phyloP scores from a whole-genome alignment of 23 red algal genomes.

The Gracilaria gracilis region DNA sequence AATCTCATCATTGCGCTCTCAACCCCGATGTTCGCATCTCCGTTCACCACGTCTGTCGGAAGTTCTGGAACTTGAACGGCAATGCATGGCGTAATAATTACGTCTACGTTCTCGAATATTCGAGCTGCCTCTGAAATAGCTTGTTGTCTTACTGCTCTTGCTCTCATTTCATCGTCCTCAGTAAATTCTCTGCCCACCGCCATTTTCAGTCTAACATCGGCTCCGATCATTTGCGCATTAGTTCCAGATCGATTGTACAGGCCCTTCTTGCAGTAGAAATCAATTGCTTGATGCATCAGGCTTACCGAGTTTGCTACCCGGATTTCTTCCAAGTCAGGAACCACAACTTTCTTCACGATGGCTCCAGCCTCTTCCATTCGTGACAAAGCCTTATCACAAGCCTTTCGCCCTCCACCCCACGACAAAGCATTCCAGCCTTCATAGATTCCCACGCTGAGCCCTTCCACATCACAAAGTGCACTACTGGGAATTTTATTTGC shows the following conservation, averaged over 20 bases:
- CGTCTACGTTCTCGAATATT: conserved; percentile 8
- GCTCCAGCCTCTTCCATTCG: not conserved
- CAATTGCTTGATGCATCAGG: not conserved
- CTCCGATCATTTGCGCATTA: conserved; percentile 6
- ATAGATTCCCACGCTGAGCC: conserved; percentile 7
- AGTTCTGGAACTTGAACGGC: conserved; percentile 3
- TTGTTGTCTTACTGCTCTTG: not conserved
- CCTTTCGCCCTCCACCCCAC: conserved; percentile 8
- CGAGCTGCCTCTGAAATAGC: conserved; percentile 14
- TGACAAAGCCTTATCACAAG: not conserved
- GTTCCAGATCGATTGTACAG: conserved; percentile 12
- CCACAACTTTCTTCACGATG: not conserved
- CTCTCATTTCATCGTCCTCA: conserved; percentile 18
- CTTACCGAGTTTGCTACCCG: conserved; percentile 7
- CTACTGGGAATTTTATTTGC: not conserved
- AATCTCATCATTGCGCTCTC: conserved; percentile 48
- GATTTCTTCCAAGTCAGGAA: conserved; percentile 18
- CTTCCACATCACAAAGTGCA: not conserved
- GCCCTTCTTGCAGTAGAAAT: not conserved
- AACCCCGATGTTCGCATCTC: conserved; percentile 12
- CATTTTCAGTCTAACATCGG: conserved; percentile 12
- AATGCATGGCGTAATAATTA: conserved; percentile 10
- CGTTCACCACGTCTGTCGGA: conserved; percentile 23
- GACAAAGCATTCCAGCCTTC: conserved; percentile 7
- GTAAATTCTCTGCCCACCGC: conserved; percentile 24